These are phyloP conservation scores for Pyrenophora seminiperda DNA, from an alignment of 2,329 filamentous ascomycete genomes.

Conservation along the genomic window DNA sequence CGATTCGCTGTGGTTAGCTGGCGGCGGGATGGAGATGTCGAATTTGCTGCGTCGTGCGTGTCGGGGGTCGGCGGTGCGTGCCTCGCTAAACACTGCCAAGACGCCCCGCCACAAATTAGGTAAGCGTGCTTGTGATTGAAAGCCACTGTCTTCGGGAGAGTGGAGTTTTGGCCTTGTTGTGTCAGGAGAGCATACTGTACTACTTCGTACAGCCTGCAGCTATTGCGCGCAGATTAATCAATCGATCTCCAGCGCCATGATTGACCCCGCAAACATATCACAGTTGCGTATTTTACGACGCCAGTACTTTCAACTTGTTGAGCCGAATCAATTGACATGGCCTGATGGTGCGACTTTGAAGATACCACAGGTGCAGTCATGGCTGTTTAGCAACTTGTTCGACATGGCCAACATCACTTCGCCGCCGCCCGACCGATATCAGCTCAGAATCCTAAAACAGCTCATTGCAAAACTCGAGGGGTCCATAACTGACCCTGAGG, in stretches of 20 bases:
- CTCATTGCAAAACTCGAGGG: slow-evolving; percentile 72
- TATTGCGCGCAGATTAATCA: background rate
- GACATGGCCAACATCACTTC: slow-evolving; percentile 60
- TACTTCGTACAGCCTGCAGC: no score
- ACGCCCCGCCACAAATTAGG: slow-evolving; percentile 27
- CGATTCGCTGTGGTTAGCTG: slow-evolving; percentile 38
- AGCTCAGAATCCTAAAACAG: slow-evolving; percentile 72
- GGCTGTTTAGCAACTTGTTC: slow-evolving; percentile 71
- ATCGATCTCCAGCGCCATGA: slow-evolving; percentile 16
- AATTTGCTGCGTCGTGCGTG: slow-evolving; percentile 22
- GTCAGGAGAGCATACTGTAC: no score
- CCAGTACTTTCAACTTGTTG: slow-evolving; percentile 80
- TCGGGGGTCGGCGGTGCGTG: slow-evolving; percentile 22
- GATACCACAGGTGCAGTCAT: slow-evolving; percentile 65
- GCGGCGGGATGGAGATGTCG: slow-evolving; percentile 42
- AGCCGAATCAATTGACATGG: slow-evolving; percentile 65
- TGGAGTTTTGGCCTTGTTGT: no score
- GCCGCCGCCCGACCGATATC: slow-evolving; percentile 71
- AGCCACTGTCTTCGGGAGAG: background rate
- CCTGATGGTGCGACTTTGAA: slow-evolving; percentile 66
- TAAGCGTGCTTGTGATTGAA: slow-evolving; percentile 19
- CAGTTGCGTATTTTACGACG: slow-evolving; percentile 59
- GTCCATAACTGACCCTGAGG: slow-evolving; percentile 78
- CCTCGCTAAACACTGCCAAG: slow-evolving; percentile 20
- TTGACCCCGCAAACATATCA: slow-evolving; percentile 7